phyloP scores from a whole-genome alignment of 1,139 yeast species.

The Magnusiomyces suaveolens region DNA sequence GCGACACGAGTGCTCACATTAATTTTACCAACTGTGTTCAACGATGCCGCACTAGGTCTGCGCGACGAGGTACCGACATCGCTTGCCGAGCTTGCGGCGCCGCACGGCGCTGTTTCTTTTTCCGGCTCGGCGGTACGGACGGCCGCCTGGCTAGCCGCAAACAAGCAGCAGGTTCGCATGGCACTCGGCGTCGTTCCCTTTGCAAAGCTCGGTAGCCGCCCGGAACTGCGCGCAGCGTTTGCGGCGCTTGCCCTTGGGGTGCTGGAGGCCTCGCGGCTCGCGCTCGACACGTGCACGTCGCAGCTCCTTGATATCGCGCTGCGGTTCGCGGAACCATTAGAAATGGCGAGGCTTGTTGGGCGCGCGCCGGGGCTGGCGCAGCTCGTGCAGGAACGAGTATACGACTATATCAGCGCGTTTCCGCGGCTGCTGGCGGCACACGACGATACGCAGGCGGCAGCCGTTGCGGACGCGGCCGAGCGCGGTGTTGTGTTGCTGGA shows the following conservation, averaged over 20 bases:
- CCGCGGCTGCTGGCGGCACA: slow-evolving; percentile 25
- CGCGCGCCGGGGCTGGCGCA: neutral
- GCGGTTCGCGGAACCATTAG: too few relatives aligned
- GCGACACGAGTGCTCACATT: slow-evolving; percentile 31
- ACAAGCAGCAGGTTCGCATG: slow-evolving; percentile 48
- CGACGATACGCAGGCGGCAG: slow-evolving; percentile 22
- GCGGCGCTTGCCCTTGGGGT: slow-evolving; percentile 28
- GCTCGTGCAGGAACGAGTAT: slow-evolving; percentile 20
- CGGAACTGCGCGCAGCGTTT: slow-evolving; percentile 31
- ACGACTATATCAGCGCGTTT: slow-evolving; percentile 28
- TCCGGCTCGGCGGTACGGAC: too few relatives aligned
- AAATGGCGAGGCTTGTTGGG: too few relatives aligned
- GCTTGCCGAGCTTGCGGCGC: too few relatives aligned
- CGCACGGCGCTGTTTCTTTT: too few relatives aligned
- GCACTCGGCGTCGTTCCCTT: slow-evolving; percentile 21
- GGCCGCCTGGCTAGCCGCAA: slow-evolving; percentile 67
- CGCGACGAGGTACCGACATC: slow-evolving; percentile 2
- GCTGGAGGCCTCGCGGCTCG: slow-evolving; percentile 26
- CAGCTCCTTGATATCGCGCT: slow-evolving; percentile 27
- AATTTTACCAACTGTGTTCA: slow-evolving; percentile 34
- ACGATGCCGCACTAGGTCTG: slow-evolving; percentile 33
- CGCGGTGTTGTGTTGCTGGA: neutral
- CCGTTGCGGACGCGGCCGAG: slow-evolving; percentile 17
- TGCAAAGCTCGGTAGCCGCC: slow-evolving; percentile 19
- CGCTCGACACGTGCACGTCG: slow-evolving; percentile 34